Conservation (phyloP, 129 eudicot genomes). For the Lactuca saligna region DNA sequence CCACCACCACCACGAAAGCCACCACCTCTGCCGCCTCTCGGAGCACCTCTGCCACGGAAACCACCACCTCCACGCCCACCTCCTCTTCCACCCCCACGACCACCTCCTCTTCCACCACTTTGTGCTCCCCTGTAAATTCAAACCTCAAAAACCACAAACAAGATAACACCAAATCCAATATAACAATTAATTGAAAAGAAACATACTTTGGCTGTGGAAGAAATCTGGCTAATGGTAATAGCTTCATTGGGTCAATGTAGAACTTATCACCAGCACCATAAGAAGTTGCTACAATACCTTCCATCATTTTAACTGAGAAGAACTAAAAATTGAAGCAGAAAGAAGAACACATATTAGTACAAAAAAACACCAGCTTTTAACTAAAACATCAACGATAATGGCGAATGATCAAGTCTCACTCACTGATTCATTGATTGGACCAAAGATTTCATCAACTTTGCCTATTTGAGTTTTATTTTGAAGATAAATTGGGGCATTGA, state of each 20-base stretch:
- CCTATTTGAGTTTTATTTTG: conserved; percentile 95
- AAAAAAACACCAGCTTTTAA: background rate
- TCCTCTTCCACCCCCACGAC: conserved; percentile 54
- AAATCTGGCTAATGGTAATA: conserved; percentile 79
- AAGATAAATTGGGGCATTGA: conserved; percentile 89
- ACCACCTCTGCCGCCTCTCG: conserved; percentile 49
- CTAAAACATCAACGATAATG: background rate
- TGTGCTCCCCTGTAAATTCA: conserved; percentile 54
- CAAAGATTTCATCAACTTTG: conserved; percentile 96
- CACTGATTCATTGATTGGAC: conserved; percentile 96
- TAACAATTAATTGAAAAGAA: conserved; percentile 1
- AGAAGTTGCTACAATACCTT: conserved; percentile 86
- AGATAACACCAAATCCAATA: background rate
- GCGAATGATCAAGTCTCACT: conserved; percentile 17
- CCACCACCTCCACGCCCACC: conserved; percentile 49
- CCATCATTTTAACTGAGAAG: conserved; percentile 77
- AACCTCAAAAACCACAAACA: background rate
- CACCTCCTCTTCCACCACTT: conserved; percentile 51
- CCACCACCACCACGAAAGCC: conserved; percentile 48
- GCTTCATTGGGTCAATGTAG: conserved; percentile 88
- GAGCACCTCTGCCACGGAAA: conserved; percentile 49
- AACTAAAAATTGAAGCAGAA: conserved; percentile 34
- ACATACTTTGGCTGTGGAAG: conserved; percentile 95
- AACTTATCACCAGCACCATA: conserved; percentile 84
- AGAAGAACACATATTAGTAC: conserved; percentile 3